Base-by-base conservation (phyloP, 2,329 filamentous ascomycete genomes). In the Didymella arachidicola region DNA sequence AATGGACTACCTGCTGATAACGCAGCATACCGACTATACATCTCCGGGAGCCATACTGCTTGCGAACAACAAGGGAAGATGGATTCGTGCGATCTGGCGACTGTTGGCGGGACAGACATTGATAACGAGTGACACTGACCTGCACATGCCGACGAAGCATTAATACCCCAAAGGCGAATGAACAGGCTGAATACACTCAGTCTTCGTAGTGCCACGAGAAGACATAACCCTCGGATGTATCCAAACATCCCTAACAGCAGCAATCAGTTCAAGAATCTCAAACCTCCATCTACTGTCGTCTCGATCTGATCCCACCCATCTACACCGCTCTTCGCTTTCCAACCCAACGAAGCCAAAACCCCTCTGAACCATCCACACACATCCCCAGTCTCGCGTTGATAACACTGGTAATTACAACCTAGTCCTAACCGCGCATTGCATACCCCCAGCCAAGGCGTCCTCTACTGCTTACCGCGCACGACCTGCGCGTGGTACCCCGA, bases 381-480 rank as follows among this genome's bases (percentile, higher is more conserved):
- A 19, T 18, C 5, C n/a, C 22, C 10, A 4, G 18, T 22, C 36
- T 11, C 18, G n/a, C 36, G 11, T 39, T 5, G 10, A 39, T n/a
- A 5, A 3, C 22, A 19, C 11, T 3, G 1, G 8, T 11, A 32
- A 29, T 18, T 19, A 12, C 16, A 7, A 6, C 36, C 22, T n/a
- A 6, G 25, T 46, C 8, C 38, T 29, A n/a, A 12, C 16, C 25
- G n/a, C n/a, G 16, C n/a, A 27, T 25, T 53, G 19, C 29, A 25
- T 18, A 7, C 8, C 10, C 14, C n/a, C n/a, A 25, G 22, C 18
- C 22, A 26, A 2, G 1, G 11, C 18, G 12, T 8, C 1, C 4
- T 18, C 26, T 29, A 56, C 41, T 56, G 46, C 53, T 56, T 56
- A 18, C 46, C 25, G 10, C 39, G 32, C 12, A 56, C 41, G 2